phyloP scores from a whole-genome alignment of 129 eudicot species.

The Silybum marianum region DNA sequence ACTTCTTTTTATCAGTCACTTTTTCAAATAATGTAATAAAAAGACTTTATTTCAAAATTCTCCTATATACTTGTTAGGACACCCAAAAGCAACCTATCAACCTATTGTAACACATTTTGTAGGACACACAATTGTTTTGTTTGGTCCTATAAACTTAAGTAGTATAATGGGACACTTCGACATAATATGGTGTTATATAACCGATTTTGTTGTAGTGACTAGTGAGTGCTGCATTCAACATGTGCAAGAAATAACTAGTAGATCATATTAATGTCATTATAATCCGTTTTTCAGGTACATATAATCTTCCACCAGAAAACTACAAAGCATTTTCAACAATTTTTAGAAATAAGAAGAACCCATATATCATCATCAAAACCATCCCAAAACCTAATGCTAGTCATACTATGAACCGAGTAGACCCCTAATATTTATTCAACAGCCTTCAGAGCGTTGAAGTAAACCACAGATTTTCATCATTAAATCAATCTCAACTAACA shows the following conservation, averaged over 20 bases:
- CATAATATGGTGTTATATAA: background rate
- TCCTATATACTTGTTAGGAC: background rate
- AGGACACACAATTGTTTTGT: background rate
- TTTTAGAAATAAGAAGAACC: background rate
- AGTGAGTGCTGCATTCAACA: background rate
- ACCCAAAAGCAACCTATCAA: background rate
- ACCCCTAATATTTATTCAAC: background rate
- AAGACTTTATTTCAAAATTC: background rate
- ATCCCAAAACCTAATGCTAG: background rate
- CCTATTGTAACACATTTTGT: background rate
- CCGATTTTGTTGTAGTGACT: background rate
- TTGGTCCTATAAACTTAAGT: too few relatives aligned
- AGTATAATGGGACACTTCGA: background rate
- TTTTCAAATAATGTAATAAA: background rate
- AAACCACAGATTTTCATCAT: background rate
- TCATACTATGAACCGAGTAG: background rate
- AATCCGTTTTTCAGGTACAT: background rate
- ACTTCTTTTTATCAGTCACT: background rate
- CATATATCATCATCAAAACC: background rate
- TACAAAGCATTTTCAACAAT: background rate
- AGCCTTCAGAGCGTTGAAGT: background rate
- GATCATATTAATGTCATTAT: background rate
- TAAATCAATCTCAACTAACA: slow-evolving; percentile 12
- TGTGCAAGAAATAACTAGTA: background rate
- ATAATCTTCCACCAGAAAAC: background rate